Conservation (phyloP, 2,329 filamentous ascomycete species). For the Penicillium olsonii region DNA sequence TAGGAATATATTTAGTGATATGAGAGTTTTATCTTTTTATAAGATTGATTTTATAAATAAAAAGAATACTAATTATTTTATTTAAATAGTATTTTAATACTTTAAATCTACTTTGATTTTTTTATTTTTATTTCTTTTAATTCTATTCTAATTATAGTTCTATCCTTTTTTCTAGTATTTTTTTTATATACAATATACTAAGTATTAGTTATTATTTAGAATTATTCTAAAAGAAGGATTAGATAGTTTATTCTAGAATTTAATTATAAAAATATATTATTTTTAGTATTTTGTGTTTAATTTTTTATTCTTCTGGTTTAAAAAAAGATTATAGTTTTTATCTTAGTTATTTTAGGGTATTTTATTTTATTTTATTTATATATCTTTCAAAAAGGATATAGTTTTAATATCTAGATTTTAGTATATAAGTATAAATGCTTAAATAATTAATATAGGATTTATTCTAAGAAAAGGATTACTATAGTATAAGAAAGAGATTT, state of each 20-base stretch:
- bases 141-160: neutral
- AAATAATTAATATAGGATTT: neutral
- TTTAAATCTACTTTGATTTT: neutral
- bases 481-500: neutral
- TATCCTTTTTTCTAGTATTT: neutral
- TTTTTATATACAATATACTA: conserved; percentile 6
- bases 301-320: conserved; percentile 8
- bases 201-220: conserved; percentile 8
- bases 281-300: conserved; percentile 6
- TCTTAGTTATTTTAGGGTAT: conserved; percentile 12
- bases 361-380: conserved; percentile 4
- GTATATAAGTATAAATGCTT: neutral
- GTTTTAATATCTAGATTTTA: neutral
- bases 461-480: neutral
- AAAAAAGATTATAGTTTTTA: conserved; percentile 13
- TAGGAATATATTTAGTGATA: neutral
- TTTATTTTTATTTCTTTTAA: neutral
- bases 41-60: neutral
- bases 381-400: neutral
- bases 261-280: conserved; percentile 3
- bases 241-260: conserved; percentile 2
- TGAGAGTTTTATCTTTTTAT: neutral
- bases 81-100: neutral
- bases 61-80: neutral
- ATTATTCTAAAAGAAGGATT: conserved; percentile 2